These are phyloP conservation scores for Cryoendolithus antarcticus DNA, from an alignment of 2,329 filamentous ascomycete genomes.

Conservation along the genomic window DNA sequence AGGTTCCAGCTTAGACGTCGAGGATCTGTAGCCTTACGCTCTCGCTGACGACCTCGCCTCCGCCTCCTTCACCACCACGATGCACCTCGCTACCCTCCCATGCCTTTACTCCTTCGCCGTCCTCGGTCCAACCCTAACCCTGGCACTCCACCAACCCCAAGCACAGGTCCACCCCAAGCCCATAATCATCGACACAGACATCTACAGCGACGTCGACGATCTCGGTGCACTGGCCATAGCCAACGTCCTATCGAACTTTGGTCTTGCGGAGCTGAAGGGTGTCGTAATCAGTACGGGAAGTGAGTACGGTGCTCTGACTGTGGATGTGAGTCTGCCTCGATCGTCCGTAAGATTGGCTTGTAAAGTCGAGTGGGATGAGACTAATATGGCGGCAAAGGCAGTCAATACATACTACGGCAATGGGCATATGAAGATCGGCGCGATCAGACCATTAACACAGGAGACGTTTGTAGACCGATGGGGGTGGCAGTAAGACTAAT, in stretches of 20 bases:
- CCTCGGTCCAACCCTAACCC: too few relatives aligned
- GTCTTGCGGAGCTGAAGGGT: conserved; percentile 9
- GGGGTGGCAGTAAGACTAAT: too few relatives aligned
- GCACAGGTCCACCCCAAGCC: conserved; percentile 27
- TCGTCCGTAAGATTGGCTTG: too few relatives aligned
- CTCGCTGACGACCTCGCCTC: too few relatives aligned
- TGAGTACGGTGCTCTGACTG: conserved; percentile 10
- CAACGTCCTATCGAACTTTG: conserved; percentile 12
- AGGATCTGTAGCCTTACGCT: too few relatives aligned
- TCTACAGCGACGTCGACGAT: conserved; percentile 13
- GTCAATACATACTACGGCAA: conserved; percentile 7
- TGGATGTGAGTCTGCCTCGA: conserved; percentile 5
- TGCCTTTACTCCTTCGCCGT: too few relatives aligned
- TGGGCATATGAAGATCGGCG: conserved; percentile 10
- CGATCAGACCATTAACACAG: conserved; percentile 10
- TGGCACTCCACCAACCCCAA: background rate
- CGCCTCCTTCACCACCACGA: too few relatives aligned
- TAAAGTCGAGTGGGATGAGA: too few relatives aligned
- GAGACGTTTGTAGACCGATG: conserved; percentile 6
- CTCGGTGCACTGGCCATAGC: conserved; percentile 12
- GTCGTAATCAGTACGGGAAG: conserved; percentile 12
- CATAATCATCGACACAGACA: conserved; percentile 26
- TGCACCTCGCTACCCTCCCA: too few relatives aligned
- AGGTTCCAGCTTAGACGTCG: too few relatives aligned
- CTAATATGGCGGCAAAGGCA: too few relatives aligned